Percentiles rank a stretch among this genome's conserved stretches.
Conservation (phyloP, 768 basidiomycete species). For the Boletus rubescentipes region DNA sequence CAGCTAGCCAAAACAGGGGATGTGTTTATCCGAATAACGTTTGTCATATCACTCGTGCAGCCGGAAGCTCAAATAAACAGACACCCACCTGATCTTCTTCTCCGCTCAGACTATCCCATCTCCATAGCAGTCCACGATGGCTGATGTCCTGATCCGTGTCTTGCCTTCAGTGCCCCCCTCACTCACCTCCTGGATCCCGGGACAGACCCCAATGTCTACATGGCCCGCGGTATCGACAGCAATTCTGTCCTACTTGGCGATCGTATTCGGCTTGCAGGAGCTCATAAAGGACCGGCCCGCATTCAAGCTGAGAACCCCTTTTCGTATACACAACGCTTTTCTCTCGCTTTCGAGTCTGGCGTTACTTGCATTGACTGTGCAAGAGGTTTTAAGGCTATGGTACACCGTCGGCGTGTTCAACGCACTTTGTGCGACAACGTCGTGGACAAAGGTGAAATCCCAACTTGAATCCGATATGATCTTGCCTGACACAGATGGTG, state of each 20-base stretch:
- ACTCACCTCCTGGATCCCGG: slow-evolving; percentile 65
- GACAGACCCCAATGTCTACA: slow-evolving; percentile 80
- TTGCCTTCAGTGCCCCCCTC: slow-evolving; percentile 46
- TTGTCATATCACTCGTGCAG: no score
- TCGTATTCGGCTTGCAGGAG: slow-evolving; percentile 79
- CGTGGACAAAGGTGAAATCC: slow-evolving; percentile 80
- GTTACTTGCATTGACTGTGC: slow-evolving; percentile 75
- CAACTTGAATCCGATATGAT: not conserved
- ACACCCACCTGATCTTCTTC: no score
- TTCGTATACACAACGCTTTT: slow-evolving; percentile 85
- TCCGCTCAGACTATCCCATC: no score
- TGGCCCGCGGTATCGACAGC: slow-evolving; percentile 61
- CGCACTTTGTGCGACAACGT: slow-evolving; percentile 66
- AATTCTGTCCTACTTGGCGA: slow-evolving; percentile 73
- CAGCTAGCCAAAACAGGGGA: no score
- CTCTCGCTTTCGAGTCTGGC: slow-evolving; percentile 78
- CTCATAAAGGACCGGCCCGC: slow-evolving; percentile 79
- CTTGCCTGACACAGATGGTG: slow-evolving; percentile 1
- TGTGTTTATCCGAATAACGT: no score
- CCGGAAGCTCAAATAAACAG: no score
- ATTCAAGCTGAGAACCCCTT: no score
- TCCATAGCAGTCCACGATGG: no score
- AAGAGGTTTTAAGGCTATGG: slow-evolving; percentile 78
- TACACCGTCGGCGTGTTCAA: slow-evolving; percentile 70
- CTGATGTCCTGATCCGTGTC: not conserved